phyloP scores from a whole-genome alignment of 306 rosid genomes.

The Vigna hirtella region DNA sequence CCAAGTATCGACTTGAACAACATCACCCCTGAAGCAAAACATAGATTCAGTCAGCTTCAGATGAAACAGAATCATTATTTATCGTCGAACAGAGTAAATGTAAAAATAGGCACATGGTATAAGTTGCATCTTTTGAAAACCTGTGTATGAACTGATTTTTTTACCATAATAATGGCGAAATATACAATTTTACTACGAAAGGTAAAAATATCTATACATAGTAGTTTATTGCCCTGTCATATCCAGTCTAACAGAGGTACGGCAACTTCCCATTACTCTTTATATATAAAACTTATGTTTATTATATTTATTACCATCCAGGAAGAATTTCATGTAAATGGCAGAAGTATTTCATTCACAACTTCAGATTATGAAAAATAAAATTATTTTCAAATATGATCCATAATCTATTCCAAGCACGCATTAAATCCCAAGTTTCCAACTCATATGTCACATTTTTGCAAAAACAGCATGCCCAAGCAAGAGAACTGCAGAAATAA shows the following conservation, averaged over 20 bases:
- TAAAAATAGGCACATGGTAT: not conserved
- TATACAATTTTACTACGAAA: not conserved
- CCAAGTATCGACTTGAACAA: slow-evolving; percentile 96
- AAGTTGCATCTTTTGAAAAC: slow-evolving; percentile 20
- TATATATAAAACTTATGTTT: not conserved
- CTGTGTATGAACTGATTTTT: slow-evolving; percentile 9
- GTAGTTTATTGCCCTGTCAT: not conserved
- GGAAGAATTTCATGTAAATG: slow-evolving; percentile 22
- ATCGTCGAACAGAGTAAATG: not conserved
- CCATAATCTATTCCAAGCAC: not conserved
- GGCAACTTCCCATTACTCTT: slow-evolving; percentile 3
- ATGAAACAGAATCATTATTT: slow-evolving; percentile 29
- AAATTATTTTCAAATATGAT: not conserved
- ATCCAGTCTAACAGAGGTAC: slow-evolving; percentile 1
- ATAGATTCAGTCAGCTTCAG: slow-evolving; percentile 43
- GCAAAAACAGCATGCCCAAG: slow-evolving; percentile 12
- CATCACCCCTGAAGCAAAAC: slow-evolving; percentile 80
- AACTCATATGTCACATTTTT: slow-evolving; percentile 6
- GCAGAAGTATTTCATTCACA: not conserved
- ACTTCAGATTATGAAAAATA: not conserved
- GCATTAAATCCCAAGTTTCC: slow-evolving; percentile 15
- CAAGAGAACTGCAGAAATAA: not conserved
- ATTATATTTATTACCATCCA: not conserved
- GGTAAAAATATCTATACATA: not conserved
- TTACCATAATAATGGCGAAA: slow-evolving; percentile 17